Conservation (phyloP, 176 grass and related monocot species). For the Areca catechu region DNA sequence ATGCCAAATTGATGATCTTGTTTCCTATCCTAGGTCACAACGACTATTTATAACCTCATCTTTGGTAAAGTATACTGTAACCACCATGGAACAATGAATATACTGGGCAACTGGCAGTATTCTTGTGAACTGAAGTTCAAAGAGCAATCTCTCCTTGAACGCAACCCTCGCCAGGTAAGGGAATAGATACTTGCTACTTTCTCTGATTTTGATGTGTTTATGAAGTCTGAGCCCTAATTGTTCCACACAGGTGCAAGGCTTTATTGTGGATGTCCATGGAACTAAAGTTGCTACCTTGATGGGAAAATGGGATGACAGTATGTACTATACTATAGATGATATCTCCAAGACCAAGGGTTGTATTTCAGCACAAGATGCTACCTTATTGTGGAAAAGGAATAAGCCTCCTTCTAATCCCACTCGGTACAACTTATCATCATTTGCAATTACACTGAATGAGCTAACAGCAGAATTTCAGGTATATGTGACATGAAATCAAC, state of each 20-base stretch:
- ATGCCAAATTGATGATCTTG: neutral
- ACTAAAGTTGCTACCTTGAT: conserved; percentile 17
- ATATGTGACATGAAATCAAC: neutral
- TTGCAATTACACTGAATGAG: conserved; percentile 14
- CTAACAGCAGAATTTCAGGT: conserved; percentile 9
- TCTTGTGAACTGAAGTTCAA: conserved; percentile 47
- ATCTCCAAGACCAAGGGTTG: neutral
- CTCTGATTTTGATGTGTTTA: too few species aligned
- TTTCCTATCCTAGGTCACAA: conserved; percentile 35
- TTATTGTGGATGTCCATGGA: conserved; percentile 16
- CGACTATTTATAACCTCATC: conserved; percentile 47
- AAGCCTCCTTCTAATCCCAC: conserved; percentile 2
- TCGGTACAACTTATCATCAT: conserved; percentile 17
- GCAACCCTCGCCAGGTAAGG: conserved; percentile 43
- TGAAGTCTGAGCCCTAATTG: conserved; percentile 2
- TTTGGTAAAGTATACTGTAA: conserved; percentile 45
- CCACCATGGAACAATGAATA: conserved; percentile 51
- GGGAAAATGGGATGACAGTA: conserved; percentile 14
- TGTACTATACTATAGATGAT: conserved; percentile 6
- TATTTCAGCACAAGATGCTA: conserved; percentile 1
- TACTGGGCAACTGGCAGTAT: conserved; percentile 33
- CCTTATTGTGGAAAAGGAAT: conserved; percentile 5
- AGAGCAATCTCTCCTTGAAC: conserved; percentile 43
- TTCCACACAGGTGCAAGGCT: conserved; percentile 37
- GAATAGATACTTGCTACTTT: neutral